Evolutionary conservation across 2,329 filamentous ascomycete species (phyloP).

Genomic region (Beauveria medogensis): DNA sequence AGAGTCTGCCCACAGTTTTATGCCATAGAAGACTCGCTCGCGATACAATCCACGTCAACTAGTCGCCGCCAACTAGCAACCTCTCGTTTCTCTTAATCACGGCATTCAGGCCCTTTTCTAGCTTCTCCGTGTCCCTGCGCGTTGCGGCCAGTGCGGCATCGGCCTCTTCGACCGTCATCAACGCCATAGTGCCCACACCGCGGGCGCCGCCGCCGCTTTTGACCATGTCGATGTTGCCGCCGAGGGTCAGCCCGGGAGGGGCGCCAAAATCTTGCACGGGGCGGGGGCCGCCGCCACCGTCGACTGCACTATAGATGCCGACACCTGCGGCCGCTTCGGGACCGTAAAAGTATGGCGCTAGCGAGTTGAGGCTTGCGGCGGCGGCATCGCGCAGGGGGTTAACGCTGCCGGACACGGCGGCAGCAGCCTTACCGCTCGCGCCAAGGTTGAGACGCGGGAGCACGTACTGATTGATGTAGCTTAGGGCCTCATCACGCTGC

Average conservation of each 20-base stretch:
- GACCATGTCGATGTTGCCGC: constrained; percentile 22
- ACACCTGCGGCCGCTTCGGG: constrained; percentile 36
- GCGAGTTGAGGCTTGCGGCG: constrained; percentile 43
- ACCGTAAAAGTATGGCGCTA: constrained; percentile 50
- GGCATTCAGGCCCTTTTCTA: constrained; percentile 54
- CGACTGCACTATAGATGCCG: constrained; percentile 33
- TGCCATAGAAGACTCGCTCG: not conserved
- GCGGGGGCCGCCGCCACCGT: constrained; percentile 22
- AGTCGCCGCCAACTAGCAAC: constrained; percentile 34
- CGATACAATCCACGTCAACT: not conserved
- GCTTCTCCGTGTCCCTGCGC: constrained; percentile 51
- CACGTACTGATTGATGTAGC: constrained; percentile 63
- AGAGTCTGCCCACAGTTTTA: not conserved
- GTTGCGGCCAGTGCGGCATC: constrained; percentile 46
- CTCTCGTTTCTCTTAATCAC: constrained; percentile 53
- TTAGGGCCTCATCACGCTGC: constrained; percentile 57
- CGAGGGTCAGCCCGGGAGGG: constrained; percentile 13
- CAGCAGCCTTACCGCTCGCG: constrained; percentile 32
- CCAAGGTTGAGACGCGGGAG: constrained; percentile 51
- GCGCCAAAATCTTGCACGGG: constrained; percentile 27
- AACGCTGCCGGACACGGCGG: constrained; percentile 24
- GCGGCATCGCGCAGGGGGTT: constrained; percentile 35
- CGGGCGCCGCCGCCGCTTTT: constrained; percentile 21
- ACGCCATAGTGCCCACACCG: constrained; percentile 36
- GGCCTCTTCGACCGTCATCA: constrained; percentile 56